A percentile compares a stretch with the other conserved stretches of the same genome.
These are phyloP conservation scores for Leptosphaerulina australis DNA, from an alignment of 2,329 filamentous ascomycete genomes.

Conservation along the genomic window DNA sequence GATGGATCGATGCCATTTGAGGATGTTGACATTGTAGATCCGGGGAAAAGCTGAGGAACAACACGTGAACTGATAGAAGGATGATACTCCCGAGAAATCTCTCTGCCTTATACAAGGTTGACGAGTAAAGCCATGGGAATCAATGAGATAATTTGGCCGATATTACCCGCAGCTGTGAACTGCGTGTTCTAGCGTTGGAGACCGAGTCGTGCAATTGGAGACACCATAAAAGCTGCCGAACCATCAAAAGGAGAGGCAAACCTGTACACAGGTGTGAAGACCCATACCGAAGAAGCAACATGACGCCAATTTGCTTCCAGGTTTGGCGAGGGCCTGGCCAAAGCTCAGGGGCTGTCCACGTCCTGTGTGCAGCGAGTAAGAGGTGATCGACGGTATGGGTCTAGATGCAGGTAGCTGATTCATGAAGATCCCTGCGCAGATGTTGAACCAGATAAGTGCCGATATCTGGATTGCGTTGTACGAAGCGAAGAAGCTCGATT, in stretches of 20 bases:
- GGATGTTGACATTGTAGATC: not conserved
- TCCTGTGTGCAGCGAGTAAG: not conserved
- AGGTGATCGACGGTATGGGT: not conserved
- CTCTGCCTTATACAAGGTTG: not conserved
- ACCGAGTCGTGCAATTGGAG: not conserved
- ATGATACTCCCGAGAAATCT: not conserved
- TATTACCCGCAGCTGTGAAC: not conserved
- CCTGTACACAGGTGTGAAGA: not conserved
- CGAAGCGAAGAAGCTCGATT: no score
- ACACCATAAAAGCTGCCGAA: not conserved
- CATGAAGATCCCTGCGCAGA: not conserved
- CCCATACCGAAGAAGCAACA: no score
- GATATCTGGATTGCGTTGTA: no score
- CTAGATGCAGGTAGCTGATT: not conserved
- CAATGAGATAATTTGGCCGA: not conserved
- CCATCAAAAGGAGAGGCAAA: not conserved
- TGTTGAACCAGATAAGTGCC: no score
- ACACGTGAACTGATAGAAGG: not conserved
- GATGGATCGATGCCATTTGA: slow-evolving; percentile 9
- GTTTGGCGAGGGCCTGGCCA: no score
- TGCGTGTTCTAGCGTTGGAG: not conserved
- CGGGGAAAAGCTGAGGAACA: not conserved
- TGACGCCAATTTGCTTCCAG: no score
- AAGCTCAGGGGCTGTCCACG: no score
- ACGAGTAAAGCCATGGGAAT: not conserved